Conservation (phyloP, 495 filamentous ascomycete genomes). For the Cudoniella acicularis region DNA sequence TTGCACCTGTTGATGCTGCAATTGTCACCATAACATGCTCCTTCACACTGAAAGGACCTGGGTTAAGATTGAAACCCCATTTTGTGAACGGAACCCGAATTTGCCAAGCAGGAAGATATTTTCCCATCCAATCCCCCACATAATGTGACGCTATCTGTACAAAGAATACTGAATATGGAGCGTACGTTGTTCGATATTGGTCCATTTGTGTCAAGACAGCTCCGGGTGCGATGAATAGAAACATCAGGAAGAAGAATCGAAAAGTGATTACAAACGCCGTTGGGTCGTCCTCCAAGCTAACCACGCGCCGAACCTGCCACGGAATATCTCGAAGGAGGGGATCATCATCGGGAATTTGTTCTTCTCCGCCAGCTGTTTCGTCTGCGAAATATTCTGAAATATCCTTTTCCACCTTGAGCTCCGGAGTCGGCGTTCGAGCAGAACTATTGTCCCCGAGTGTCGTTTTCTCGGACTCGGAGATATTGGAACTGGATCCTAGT, state of each 20-base stretch:
- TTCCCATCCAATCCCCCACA: constrained; percentile 49
- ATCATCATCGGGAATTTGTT: constrained; percentile 35
- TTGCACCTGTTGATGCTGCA: constrained; percentile 51
- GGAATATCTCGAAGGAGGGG: constrained; percentile 46
- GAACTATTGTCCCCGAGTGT: background rate
- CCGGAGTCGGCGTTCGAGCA: background rate
- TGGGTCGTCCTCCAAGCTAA: constrained; percentile 50
- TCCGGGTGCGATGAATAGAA: constrained; percentile 49
- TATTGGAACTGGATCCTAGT: background rate
- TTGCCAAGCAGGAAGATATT: constrained; percentile 41
- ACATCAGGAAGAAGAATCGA: constrained; percentile 50
- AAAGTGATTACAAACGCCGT: constrained; percentile 50
- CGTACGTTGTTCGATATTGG: constrained; percentile 48
- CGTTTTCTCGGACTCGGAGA: constrained; percentile 4
- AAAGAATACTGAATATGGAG: constrained; percentile 56
- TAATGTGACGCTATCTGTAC: constrained; percentile 55
- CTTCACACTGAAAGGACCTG: constrained; percentile 53
- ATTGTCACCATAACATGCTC: constrained; percentile 56
- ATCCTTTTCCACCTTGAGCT: constrained; percentile 7
- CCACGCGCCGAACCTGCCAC: constrained; percentile 45
- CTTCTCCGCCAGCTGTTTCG: constrained; percentile 15
- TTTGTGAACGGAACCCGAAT: constrained; percentile 44
- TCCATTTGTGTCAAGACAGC: constrained; percentile 52
- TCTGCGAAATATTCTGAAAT: background rate
- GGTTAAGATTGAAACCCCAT: constrained; percentile 49